Evolutionary conservation across 495 filamentous ascomycete species (phyloP).

Genomic region (Penicillium roqueforti): DNA sequence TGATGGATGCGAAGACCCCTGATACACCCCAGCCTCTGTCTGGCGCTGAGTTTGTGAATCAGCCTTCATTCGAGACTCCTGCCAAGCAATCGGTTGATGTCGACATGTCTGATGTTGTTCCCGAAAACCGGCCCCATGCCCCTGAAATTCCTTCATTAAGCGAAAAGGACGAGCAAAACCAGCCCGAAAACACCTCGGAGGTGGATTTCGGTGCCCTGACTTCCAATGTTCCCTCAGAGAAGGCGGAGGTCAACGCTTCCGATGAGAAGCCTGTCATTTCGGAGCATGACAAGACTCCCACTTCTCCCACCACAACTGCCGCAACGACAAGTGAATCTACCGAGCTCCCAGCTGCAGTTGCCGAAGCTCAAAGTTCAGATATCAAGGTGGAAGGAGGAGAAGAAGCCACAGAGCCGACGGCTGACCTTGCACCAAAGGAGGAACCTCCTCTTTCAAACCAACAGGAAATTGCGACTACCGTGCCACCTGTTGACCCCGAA

Average conservation of each 20-base stretch:
- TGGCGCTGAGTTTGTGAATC: constrained; percentile 21
- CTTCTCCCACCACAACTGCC: neutral
- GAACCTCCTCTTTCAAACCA: neutral
- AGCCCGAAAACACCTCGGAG: neutral
- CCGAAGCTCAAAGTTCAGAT: neutral
- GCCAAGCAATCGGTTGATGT: constrained; percentile 23
- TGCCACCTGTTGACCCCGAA: constrained; percentile 6
- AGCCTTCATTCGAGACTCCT: constrained; percentile 16
- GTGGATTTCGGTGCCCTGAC: neutral
- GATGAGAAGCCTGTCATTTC: neutral
- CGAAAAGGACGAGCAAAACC: neutral
- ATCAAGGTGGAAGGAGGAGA: neutral
- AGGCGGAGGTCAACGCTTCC: neutral
- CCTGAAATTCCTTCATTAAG: constrained; percentile 15
- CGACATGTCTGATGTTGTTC: constrained; percentile 23
- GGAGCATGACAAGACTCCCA: neutral
- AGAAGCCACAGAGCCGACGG: too few species aligned
- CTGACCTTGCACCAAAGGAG: constrained; percentile 2
- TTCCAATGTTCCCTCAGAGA: neutral
- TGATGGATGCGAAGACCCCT: constrained; percentile 48
- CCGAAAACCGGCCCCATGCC: constrained; percentile 24
- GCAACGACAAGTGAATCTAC: neutral
- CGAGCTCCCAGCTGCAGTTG: neutral
- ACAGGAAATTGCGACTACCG: neutral
- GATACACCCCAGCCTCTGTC: constrained; percentile 32